phyloP scores from a whole-genome alignment of 2,329 filamentous ascomycete genomes.

The Ramularia endophylla region DNA sequence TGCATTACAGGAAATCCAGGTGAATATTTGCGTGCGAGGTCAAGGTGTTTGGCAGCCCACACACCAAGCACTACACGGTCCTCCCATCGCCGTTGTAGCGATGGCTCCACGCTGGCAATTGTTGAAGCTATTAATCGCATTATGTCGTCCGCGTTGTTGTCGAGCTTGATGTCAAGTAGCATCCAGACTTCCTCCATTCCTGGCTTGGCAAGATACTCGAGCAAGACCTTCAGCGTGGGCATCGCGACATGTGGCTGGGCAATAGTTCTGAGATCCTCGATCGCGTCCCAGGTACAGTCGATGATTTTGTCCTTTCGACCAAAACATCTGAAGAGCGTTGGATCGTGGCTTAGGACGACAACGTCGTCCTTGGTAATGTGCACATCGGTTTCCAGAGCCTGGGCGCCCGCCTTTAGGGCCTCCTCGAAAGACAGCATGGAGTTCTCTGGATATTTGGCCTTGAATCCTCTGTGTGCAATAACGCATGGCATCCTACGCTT shows the following conservation, averaged over 20 bases:
- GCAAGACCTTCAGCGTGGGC: slow-evolving; percentile 67
- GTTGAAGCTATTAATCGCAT: slow-evolving; percentile 62
- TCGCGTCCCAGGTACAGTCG: slow-evolving; percentile 70
- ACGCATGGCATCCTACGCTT: slow-evolving; percentile 54
- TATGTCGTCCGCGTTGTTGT: slow-evolving; percentile 65
- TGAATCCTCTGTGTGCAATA: slow-evolving; percentile 76
- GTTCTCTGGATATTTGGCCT: slow-evolving; percentile 76
- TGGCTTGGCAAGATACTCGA: slow-evolving; percentile 63
- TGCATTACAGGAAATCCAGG: slow-evolving; percentile 60
- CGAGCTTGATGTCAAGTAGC: slow-evolving; percentile 81
- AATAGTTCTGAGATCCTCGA: slow-evolving; percentile 62
- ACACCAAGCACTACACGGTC: slow-evolving; percentile 71
- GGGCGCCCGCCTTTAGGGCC: slow-evolving; percentile 66
- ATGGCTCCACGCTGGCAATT: slow-evolving; percentile 37
- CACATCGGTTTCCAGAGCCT: slow-evolving; percentile 84
- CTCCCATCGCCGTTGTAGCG: slow-evolving; percentile 55
- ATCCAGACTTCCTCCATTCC: slow-evolving; percentile 68
- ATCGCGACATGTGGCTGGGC: slow-evolving; percentile 63
- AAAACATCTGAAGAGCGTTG: slow-evolving; percentile 72
- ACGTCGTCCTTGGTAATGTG: slow-evolving; percentile 77
- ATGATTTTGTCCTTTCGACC: slow-evolving; percentile 65
- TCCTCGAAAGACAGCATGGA: slow-evolving; percentile 71
- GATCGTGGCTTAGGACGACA: slow-evolving; percentile 67
- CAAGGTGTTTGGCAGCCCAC: slow-evolving; percentile 73
- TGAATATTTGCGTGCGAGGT: slow-evolving; percentile 55